These are phyloP conservation scores for Linaria vulgaris DNA, from an alignment of 257 asterid genomes.

Conservation along the genomic window DNA sequence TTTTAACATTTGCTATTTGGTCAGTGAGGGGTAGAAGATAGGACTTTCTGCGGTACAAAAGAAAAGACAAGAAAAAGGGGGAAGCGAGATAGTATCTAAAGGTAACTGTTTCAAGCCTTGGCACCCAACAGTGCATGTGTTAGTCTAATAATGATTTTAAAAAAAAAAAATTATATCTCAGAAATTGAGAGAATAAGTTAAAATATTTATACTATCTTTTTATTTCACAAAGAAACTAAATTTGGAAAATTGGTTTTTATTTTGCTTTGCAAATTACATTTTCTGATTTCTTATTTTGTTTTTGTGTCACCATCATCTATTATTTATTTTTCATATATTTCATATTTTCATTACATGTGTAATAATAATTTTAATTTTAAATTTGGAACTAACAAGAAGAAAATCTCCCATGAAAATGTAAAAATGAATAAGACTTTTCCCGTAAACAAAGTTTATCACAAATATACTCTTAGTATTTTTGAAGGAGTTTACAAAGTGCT, in stretches of 20 bases:
- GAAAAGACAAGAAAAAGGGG: not conserved
- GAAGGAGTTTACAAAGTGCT: too few relatives aligned
- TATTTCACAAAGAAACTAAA: too few relatives aligned
- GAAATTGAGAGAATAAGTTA: not conserved
- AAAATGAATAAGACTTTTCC: too few relatives aligned
- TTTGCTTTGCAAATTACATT: too few relatives aligned
- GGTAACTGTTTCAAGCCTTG: not conserved
- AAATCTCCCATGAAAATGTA: too few relatives aligned
- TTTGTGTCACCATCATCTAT: conserved; percentile 2
- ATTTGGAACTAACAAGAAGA: too few relatives aligned
- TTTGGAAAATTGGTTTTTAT: too few relatives aligned
- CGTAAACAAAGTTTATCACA: too few relatives aligned
- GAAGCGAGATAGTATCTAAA: not conserved
- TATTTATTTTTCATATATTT: not conserved
- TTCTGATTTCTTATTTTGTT: conserved; percentile 13
- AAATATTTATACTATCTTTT: not conserved
- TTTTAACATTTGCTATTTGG: not conserved
- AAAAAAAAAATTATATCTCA: not conserved
- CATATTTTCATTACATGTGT: not conserved
- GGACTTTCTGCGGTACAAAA: not conserved
- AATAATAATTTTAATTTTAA: not conserved
- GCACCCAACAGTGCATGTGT: too few relatives aligned
- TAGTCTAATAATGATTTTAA: too few relatives aligned
- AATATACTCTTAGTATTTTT: too few relatives aligned
- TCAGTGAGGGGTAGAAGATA: not conserved